phyloP scores from a whole-genome alignment of 805 yeast species.

The Starmera caribaea region DNA sequence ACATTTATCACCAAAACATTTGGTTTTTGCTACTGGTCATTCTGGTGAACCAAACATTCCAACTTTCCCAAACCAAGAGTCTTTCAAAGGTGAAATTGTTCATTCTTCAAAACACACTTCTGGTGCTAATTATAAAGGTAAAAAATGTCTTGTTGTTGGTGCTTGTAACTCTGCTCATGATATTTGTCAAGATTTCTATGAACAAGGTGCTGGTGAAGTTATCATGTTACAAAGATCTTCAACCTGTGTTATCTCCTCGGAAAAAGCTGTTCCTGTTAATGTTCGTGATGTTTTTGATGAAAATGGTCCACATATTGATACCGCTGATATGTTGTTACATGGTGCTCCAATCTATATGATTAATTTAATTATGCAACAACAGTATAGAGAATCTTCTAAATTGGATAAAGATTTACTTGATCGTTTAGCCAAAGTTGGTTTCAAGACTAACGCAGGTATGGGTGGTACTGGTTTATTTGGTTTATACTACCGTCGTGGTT shows the following conservation, averaged over 20 bases:
- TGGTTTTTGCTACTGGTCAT: constrained; percentile 36
- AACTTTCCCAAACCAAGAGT: constrained; percentile 25
- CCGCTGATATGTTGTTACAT: constrained; percentile 29
- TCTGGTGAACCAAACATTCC: constrained; percentile 38
- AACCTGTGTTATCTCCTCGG: constrained; percentile 31
- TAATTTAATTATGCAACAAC: constrained; percentile 28
- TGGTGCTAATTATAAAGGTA: constrained; percentile 31
- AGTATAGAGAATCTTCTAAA: constrained; percentile 22
- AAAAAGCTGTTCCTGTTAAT: constrained; percentile 22
- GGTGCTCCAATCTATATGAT: constrained; percentile 26
- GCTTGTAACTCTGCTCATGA: constrained; percentile 38
- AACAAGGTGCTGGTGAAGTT: constrained; percentile 29
- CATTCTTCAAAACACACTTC: constrained; percentile 33
- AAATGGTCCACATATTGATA: constrained; percentile 26
- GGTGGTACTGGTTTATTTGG: constrained; percentile 35
- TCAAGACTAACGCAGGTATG: constrained; percentile 31
- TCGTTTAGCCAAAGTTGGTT: constrained; percentile 26
- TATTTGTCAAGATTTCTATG: constrained; percentile 34
- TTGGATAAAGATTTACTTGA: constrained; percentile 24
- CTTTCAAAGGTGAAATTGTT: constrained; percentile 28
- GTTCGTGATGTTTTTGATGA: constrained; percentile 26
- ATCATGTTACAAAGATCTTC: constrained; percentile 38
- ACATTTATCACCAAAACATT: constrained; percentile 24
- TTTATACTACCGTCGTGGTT: constrained; percentile 30
- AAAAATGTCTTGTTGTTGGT: constrained; percentile 35